Percentiles rank a stretch among this genome's conserved stretches.
phyloP scores from a whole-genome alignment of 176 grass and related monocot genomes.

The Saccharum officinarum region DNA sequence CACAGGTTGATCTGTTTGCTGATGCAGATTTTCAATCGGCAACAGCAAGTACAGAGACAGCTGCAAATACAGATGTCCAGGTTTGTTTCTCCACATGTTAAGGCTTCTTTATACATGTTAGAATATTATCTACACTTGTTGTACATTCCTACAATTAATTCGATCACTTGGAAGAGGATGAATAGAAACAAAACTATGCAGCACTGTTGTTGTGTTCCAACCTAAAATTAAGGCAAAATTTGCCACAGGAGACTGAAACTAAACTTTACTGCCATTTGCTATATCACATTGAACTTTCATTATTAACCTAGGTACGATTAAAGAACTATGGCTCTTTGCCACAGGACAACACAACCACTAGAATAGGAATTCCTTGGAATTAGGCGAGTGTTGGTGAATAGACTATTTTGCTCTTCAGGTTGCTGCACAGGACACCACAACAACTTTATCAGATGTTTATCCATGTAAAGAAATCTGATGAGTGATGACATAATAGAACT shows the following conservation, averaged over 20 bases:
- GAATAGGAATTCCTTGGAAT: not conserved
- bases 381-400: not conserved
- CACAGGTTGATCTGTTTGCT: slow-evolving; percentile 85
- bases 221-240: not conserved
- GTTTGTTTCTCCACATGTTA: slow-evolving; percentile 44
- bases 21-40: slow-evolving; percentile 89
- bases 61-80: slow-evolving; percentile 43
- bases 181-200: not conserved
- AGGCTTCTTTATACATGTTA: slow-evolving; percentile 16
- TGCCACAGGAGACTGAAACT: not conserved
- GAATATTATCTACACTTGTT: not conserved
- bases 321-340: not conserved
- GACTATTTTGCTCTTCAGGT: not conserved
- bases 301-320: not conserved
- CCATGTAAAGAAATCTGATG: not conserved
- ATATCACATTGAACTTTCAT: not conserved
- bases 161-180: not conserved
- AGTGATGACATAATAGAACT: not conserved
- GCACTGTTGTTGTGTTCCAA: not conserved
- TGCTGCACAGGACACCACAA: not conserved
- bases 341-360: not conserved
- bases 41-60: slow-evolving; percentile 30
- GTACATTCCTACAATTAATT: slow-evolving; percentile 9
- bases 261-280: not conserved
- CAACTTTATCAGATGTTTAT: not conserved